Base-by-base conservation (phyloP, 78 protist genomes). In the Dictyostelium discoideum region DNA sequence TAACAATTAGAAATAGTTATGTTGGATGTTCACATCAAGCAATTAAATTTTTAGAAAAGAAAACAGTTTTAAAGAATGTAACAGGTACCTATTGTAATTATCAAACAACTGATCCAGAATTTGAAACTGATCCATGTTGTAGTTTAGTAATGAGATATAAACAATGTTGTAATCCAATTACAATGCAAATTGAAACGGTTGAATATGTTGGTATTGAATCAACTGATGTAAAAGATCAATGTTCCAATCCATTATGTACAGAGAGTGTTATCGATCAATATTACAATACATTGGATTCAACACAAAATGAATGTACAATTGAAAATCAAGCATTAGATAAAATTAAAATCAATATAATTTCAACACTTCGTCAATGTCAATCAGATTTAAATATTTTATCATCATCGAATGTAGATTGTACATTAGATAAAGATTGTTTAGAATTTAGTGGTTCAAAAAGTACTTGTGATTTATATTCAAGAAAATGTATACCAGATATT, bases 101-200 rank as follows among this genome's bases (percentile, higher is more conserved):
- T 60, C 11, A n/a, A 50, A 57, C 32, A 0, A 48, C 69, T 67
- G 87, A 79, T 42, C 72, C 65, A 10, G 32, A 10, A 18, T 89
- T 29, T 65, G 9, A 20, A 2, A n/a, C 20, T 2, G 94, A 89
- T 60, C 94, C 94, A 67, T 89, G 94, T 37, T 89, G 94, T 78
- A 69, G 74, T 22, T 0, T 44, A 1, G 37, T 26, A 11, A 22
- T 57, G 50, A 50, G 32, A 29, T 89, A 80, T 44, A 48, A 42
- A 37, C n/a, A 79, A 18, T 89, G 94, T 22, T 89, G 94, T 46
- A 26, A 20, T 6, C 94, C 94, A 1, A 84, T 79, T 29, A 44
- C 76, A 4, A 9, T 81, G 18, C 13, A 29, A 29, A 42, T 81
- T 11, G 26, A 81, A 2, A 16, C 32, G 5, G 46, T 5, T 14